Evolutionary conservation across 306 rosid genomes (phyloP), one percentile per base, ranked within the genome.

Genomic region (Delonix regia): DNA sequence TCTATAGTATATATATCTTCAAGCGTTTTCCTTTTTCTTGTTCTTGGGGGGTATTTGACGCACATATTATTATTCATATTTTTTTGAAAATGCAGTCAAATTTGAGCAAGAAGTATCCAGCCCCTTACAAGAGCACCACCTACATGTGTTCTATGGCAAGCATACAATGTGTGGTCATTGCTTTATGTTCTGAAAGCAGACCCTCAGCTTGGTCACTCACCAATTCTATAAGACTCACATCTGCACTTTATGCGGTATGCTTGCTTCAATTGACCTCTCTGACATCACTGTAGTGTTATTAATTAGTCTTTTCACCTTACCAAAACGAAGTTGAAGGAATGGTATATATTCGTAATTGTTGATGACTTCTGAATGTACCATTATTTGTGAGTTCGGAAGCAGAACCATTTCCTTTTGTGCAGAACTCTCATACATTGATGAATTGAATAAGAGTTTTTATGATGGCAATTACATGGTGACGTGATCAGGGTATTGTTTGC

Each of bases 41-140:
- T 30, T 30, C 4, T 30, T 30, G 4, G 1, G 1, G 33, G 33
- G 33, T 30, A 1, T 30, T 30, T 30, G 33, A 30, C 33, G 33
- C 2, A 30, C 4, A 30, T 30, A 30, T 1, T 11, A 44, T 10
- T 22, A 7, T 38, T 21, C 48, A 5, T 21, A 18, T 24, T n/a
- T 36, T 34, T 49, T 56, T 34, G 7, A 3, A 22, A 12, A 80
- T 77, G 78, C 92, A 94, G 97, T 93, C 97, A 9, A 85, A 83
- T 69, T 25, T 94, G 75, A 81, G 91, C 77, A 85, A 69, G 68
- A 88, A 39, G 19, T 94, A 88, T 73, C 84, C 97, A 48, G 99
- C 90, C 22, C 97, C 99, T 0, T 94, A 86, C 42, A 94, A 95
- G 6, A 92, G 92, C 85, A 92, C 88, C 0, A 16, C 87, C 3